Conservation (phyloP, 768 basidiomycete species). For the Piloderma croceum region DNA sequence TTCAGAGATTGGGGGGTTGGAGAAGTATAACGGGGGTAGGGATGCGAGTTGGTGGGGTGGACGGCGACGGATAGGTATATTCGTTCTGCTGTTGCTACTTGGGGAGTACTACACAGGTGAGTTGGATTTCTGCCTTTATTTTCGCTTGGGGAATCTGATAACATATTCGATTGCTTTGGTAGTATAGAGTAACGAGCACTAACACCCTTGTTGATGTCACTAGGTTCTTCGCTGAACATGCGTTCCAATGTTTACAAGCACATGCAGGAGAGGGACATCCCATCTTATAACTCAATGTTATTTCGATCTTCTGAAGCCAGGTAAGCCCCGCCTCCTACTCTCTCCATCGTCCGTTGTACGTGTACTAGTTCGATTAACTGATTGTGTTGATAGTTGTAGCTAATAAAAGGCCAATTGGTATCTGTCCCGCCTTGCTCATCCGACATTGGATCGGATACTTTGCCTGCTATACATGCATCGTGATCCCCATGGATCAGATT, state of each 20-base stretch:
- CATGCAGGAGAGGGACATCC: conserved; percentile 67
- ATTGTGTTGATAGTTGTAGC: conserved; percentile 32
- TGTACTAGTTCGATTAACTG: background rate
- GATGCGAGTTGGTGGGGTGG: conserved; percentile 66
- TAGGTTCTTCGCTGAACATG: conserved; percentile 90
- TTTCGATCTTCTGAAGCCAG: conserved; percentile 94
- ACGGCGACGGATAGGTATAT: conserved; percentile 89
- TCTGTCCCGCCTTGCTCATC: conserved; percentile 86
- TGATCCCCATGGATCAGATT: conserved; percentile 95
- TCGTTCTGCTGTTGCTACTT: conserved; percentile 89
- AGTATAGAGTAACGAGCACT: conserved; percentile 92
- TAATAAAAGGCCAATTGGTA: conserved; percentile 90
- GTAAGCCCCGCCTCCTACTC: conserved; percentile 38
- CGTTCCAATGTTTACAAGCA: conserved; percentile 81
- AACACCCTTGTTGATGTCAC: conserved; percentile 92
- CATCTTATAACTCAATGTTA: conserved; percentile 92
- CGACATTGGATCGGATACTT: conserved; percentile 80
- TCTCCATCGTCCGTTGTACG: conserved; percentile 1
- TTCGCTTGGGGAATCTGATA: background rate
- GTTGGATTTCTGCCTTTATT: conserved; percentile 16
- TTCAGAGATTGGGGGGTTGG: conserved; percentile 71
- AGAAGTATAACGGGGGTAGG: too few species aligned
- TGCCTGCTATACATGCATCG: conserved; percentile 93
- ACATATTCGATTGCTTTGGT: conserved; percentile 4
- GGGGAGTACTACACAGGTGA: conserved; percentile 82